Conservation (phyloP, 805 yeast genomes). For the Yarrowia divulgata region DNA sequence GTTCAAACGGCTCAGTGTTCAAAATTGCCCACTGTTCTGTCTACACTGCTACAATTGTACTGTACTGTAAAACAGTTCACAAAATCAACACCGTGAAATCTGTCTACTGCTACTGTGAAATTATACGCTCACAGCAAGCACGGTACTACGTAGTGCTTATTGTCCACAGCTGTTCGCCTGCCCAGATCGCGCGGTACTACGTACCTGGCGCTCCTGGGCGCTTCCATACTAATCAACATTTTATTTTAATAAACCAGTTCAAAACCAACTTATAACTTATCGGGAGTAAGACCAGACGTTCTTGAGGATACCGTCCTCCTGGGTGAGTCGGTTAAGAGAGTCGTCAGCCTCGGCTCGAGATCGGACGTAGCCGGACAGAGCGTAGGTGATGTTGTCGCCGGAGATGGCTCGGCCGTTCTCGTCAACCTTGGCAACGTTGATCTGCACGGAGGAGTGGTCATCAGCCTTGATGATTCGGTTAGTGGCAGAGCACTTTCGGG, state of each 20-base stretch:
- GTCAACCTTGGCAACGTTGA: conserved; percentile 97
- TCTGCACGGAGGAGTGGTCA: conserved; percentile 99
- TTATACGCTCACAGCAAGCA: no score
- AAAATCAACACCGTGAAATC: no score
- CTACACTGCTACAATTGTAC: no score
- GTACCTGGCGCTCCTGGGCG: no score
- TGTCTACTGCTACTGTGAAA: no score
- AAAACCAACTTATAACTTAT: conserved; percentile 44
- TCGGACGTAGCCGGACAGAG: conserved; percentile 96
- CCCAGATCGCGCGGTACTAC: no score
- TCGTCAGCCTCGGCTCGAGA: conserved; percentile 99
- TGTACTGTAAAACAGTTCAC: no score
- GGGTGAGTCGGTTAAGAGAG: conserved; percentile 98
- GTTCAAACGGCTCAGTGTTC: no score
- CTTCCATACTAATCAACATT: conserved; percentile 13
- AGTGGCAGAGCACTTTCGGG: conserved; percentile 99
- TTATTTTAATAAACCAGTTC: conserved; percentile 31
- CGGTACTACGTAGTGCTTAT: no score
- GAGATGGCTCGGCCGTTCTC: conserved; percentile 94
- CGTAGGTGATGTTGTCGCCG: conserved; percentile 92
- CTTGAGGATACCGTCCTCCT: conserved; percentile 96
- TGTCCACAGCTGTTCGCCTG: no score
- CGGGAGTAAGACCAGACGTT: conserved; percentile 58
- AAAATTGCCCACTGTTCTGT: no score
- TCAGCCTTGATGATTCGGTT: conserved; percentile 99